A percentile compares a stretch with the other conserved stretches of the same genome.
Conservation (phyloP, 305 asterid genomes). For the Ruellia speciosa region DNA sequence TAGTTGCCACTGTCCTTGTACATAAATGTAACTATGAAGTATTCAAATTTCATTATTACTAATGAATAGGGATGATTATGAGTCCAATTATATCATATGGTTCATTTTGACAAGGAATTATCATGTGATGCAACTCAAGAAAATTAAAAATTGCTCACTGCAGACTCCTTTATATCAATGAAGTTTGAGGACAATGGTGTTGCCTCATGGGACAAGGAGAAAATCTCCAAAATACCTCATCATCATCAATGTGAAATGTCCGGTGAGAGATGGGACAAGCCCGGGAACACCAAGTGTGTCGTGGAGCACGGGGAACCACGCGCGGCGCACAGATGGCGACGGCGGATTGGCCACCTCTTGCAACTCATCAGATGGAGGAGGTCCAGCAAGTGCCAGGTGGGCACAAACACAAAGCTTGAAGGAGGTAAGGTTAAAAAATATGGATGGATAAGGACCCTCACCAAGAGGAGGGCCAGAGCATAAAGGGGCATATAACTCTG, state of each 20-base stretch:
- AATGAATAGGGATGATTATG: background rate
- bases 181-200: constrained; percentile 74
- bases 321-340: constrained; percentile 55
- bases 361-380: constrained; percentile 63
- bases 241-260: constrained; percentile 25
- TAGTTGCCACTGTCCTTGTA: too few relatives aligned
- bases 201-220: constrained; percentile 72
- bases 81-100: too few relatives aligned
- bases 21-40: background rate
- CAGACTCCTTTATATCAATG: constrained; percentile 85
- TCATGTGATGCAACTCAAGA: background rate
- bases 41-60: background rate
- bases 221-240: constrained; percentile 30
- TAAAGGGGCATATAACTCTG: constrained; percentile 19
- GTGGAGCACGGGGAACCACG: constrained; percentile 50
- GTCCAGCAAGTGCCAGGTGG: constrained; percentile 45
- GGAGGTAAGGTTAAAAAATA: constrained; percentile 40
- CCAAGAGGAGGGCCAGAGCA: constrained; percentile 47
- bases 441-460: constrained; percentile 64
- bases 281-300: constrained; percentile 33
- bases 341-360: constrained; percentile 66
- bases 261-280: constrained; percentile 19
- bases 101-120: too few relatives aligned
- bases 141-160: constrained; percentile 2
- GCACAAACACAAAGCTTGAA: constrained; percentile 56